phyloP scores from a whole-genome alignment of 192 early-diverging fungal species.

The Haplosporangium gracile region DNA sequence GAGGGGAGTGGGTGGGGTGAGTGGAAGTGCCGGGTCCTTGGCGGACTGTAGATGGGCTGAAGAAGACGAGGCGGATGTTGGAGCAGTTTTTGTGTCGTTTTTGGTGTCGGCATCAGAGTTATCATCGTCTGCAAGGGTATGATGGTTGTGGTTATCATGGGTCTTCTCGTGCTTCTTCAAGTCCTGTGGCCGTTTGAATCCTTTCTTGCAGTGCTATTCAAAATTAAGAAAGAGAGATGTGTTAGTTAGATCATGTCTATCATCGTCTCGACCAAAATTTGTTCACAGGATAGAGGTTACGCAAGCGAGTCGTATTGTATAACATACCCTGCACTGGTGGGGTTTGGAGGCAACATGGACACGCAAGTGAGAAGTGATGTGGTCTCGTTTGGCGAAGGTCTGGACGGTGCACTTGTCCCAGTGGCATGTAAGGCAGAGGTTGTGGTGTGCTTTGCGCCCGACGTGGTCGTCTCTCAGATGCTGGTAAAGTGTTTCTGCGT shows the following conservation, averaged over 20 bases:
- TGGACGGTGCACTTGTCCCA: constrained; percentile 86
- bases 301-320: not conserved
- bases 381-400: constrained; percentile 89
- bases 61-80: constrained; percentile 7
- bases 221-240: not conserved
- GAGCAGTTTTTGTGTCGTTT: not conserved
- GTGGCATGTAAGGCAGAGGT: constrained; percentile 88
- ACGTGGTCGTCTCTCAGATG: constrained; percentile 93
- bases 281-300: not conserved
- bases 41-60: constrained; percentile 29
- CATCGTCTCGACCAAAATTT: not conserved
- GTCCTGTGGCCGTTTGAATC: constrained; percentile 97
- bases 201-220: constrained; percentile 76
- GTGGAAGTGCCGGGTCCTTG: constrained; percentile 9
- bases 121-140: not conserved
- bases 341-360: constrained; percentile 96
- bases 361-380: constrained; percentile 96
- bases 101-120: not conserved
- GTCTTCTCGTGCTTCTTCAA: constrained; percentile 94
- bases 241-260: not conserved
- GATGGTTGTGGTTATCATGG: constrained; percentile 66
- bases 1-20: constrained; percentile 30
- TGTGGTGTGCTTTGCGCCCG: constrained; percentile 89
- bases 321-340: constrained; percentile 78
- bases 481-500: constrained; percentile 86